A percentile compares a stretch with the other conserved stretches of the same genome.
Evolutionary conservation across 768 basidiomycete species (phyloP).

Genomic region (Mycena galericulata): DNA sequence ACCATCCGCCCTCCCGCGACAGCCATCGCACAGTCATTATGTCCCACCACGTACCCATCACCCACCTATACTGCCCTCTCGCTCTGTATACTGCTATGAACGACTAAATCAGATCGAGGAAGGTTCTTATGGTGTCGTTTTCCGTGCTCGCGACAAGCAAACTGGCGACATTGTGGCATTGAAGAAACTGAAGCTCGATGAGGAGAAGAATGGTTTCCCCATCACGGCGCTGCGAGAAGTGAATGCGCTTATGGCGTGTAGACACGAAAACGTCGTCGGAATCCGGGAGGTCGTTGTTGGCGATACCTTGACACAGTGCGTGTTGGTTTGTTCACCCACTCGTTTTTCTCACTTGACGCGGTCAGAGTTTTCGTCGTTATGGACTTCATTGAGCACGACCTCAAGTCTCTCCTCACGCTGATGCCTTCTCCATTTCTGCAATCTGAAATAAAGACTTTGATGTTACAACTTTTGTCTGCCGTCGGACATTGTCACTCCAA

Average conservation of each 20-base stretch:
- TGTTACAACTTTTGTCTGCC: constrained; percentile 93
- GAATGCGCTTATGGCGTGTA: constrained; percentile 94
- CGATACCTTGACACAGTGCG: constrained; percentile 98
- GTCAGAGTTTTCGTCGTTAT: constrained; percentile 97
- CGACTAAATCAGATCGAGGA: constrained; percentile 98
- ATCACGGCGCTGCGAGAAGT: constrained; percentile 96
- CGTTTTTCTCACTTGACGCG: constrained; percentile 31
- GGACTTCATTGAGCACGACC: constrained; percentile 99
- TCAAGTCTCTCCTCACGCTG: constrained; percentile 92
- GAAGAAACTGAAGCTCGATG: constrained; percentile 98
- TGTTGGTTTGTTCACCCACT: constrained; percentile 50
- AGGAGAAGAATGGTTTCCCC: constrained; percentile 98
- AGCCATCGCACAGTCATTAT: constrained; percentile 66
- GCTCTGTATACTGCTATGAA: constrained; percentile 95
- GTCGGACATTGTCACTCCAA: constrained; percentile 94
- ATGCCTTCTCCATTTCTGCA: constrained; percentile 98
- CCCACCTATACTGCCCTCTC: constrained; percentile 85
- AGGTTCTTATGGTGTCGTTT: constrained; percentile 97
- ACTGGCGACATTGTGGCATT: constrained; percentile 96
- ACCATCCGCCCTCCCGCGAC: constrained; percentile 35
- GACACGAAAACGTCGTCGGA: constrained; percentile 96
- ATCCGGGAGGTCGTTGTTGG: constrained; percentile 98
- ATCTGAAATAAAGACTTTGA: constrained; percentile 97
- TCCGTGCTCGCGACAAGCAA: constrained; percentile 94
- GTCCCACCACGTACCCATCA: constrained; percentile 83